A percentile compares a stretch with the other conserved stretches of the same genome.
Conservation (phyloP, 2,329 filamentous ascomycete genomes). For the Monilinia fructicola region DNA sequence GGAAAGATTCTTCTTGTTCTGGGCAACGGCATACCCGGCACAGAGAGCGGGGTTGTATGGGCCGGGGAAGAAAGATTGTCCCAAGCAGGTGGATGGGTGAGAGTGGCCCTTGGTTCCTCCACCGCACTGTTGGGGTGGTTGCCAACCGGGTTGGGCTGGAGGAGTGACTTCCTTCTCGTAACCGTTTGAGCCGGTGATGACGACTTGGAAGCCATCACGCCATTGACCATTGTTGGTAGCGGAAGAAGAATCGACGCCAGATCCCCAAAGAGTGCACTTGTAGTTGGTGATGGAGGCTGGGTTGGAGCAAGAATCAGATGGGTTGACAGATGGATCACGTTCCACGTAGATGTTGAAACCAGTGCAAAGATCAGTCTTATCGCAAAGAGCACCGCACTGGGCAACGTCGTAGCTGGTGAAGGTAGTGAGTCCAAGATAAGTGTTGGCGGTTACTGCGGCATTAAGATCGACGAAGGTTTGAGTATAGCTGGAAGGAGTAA, state of each 20-base stretch:
- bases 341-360: conserved; percentile 42
- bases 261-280: conserved; percentile 42
- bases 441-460: conserved; percentile 30
- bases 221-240: conserved; percentile 41
- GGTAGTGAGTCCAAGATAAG: conserved; percentile 35
- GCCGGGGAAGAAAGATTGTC: conserved; percentile 31
- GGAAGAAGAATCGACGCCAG: conserved; percentile 32
- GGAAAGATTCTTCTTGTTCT: conserved; percentile 26
- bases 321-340: conserved; percentile 40
- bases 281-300: conserved; percentile 39
- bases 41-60: conserved; percentile 31
- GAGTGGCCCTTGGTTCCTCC: conserved; percentile 25
- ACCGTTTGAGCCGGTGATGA: conserved; percentile 47
- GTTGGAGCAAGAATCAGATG: conserved; percentile 38
- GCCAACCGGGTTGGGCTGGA: conserved; percentile 26
- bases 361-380: conserved; percentile 33
- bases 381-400: conserved; percentile 35
- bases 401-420: conserved; percentile 37
- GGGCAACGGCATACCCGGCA: conserved; percentile 25
- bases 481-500: conserved; percentile 39
- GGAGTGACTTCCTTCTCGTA: conserved; percentile 36
- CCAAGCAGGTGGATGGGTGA: conserved; percentile 30
- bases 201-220: conserved; percentile 42
- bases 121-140: conserved; percentile 25
- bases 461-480: conserved; percentile 39